These are phyloP conservation scores for Harrya chromipes DNA, from an alignment of 768 basidiomycete genomes.

Conservation along the genomic window DNA sequence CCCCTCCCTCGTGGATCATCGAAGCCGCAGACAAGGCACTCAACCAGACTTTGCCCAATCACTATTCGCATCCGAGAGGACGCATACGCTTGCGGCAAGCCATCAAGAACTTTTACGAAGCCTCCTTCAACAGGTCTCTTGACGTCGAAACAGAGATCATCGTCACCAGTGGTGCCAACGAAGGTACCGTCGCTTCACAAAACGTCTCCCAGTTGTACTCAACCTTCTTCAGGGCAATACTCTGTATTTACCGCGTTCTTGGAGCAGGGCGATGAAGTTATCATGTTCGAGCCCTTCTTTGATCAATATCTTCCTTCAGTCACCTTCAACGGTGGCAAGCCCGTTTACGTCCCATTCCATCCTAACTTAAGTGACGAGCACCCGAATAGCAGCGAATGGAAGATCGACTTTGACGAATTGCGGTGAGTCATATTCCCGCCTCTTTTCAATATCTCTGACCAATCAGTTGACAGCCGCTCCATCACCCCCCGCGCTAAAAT, in stretches of 20 bases:
- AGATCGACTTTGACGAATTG: conserved; percentile 84
- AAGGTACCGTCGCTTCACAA: conserved; percentile 51
- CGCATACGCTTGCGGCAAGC: conserved; percentile 85
- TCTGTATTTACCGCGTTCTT: conserved; percentile 91
- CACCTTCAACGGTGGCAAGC: conserved; percentile 90
- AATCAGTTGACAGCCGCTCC: conserved; percentile 51
- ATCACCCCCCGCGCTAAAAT: conserved; percentile 90
- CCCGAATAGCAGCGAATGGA: conserved; percentile 78
- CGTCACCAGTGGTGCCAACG: conserved; percentile 95
- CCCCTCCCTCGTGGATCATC: conserved; percentile 77
- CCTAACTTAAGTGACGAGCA: conserved; percentile 59
- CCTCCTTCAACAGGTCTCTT: conserved; percentile 64
- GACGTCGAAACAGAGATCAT: conserved; percentile 86
- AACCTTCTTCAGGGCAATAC: conserved; percentile 64
- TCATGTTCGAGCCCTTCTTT: conserved; percentile 98
- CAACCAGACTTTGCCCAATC: conserved; percentile 60
- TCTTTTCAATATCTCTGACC: background rate
- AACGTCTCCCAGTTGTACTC: background rate
- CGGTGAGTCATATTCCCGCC: conserved; percentile 42
- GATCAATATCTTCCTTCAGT: conserved; percentile 94
- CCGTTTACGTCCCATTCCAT: conserved; percentile 93
- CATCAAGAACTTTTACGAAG: conserved; percentile 74
- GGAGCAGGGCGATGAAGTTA: conserved; percentile 92
- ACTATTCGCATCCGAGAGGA: conserved; percentile 91
- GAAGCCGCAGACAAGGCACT: conserved; percentile 73